Conservation (phyloP, 2,329 filamentous ascomycete genomes). For the Scedosporium boydii region DNA sequence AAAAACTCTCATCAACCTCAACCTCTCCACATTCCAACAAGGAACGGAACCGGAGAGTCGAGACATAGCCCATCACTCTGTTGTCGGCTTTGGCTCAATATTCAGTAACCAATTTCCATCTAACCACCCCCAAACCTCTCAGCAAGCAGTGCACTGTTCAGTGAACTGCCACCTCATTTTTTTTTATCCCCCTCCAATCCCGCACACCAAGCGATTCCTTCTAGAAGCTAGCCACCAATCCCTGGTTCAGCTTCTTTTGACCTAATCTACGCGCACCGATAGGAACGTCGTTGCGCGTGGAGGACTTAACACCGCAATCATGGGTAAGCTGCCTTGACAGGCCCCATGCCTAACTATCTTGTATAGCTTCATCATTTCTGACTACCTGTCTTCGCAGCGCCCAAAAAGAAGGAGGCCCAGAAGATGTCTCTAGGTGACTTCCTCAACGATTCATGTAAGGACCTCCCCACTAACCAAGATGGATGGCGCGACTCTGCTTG, state of each 20-base stretch:
- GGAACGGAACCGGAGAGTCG: background rate
- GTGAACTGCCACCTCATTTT: slow-evolving; percentile 2
- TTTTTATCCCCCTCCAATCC: background rate
- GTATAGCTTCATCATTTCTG: slow-evolving; percentile 9
- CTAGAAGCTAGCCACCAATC: background rate
- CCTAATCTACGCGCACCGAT: slow-evolving; percentile 5
- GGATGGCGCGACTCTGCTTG: background rate
- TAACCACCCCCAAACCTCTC: background rate
- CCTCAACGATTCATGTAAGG: slow-evolving; percentile 67
- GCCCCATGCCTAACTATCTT: slow-evolving; percentile 7
- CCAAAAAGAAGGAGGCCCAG: slow-evolving; percentile 86
- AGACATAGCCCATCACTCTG: background rate
- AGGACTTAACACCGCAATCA: slow-evolving; percentile 45
- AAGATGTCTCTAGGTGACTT: slow-evolving; percentile 98
- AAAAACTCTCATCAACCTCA: slow-evolving; percentile 6
- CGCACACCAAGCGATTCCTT: background rate
- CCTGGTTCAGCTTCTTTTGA: background rate
- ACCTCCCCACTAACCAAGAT: background rate
- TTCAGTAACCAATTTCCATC: background rate
- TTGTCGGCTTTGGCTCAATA: background rate
- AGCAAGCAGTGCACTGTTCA: background rate
- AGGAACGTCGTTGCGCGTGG: slow-evolving; percentile 32
- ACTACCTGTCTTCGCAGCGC: slow-evolving; percentile 46
- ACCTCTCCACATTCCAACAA: slow-evolving; percentile 5
- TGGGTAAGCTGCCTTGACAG: slow-evolving; percentile 36